Conservation (phyloP, 495 filamentous ascomycete genomes). For the Bacidia gigantensis region DNA sequence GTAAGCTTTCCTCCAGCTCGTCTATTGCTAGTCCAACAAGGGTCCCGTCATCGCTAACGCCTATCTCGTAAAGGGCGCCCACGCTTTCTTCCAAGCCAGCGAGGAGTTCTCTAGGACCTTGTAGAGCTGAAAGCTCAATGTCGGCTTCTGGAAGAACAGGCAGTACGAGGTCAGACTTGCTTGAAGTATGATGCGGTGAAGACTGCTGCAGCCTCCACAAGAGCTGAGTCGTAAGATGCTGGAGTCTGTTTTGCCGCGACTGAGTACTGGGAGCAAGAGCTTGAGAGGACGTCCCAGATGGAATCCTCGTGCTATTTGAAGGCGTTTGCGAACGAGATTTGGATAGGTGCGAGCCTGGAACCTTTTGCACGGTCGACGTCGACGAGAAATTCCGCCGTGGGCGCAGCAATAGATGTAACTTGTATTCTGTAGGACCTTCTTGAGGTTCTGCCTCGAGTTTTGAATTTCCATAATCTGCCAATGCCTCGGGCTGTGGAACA, state of each 20-base stretch:
- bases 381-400: slow-evolving; percentile 59
- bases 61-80: slow-evolving; percentile 92
- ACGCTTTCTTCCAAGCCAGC: slow-evolving; percentile 84
- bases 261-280: slow-evolving; percentile 35
- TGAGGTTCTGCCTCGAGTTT: slow-evolving; percentile 84
- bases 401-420: slow-evolving; percentile 78
- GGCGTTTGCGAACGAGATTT: slow-evolving; percentile 20
- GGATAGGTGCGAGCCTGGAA: slow-evolving; percentile 47
- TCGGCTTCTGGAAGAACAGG: slow-evolving; percentile 56
- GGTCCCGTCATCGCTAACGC: slow-evolving; percentile 85
- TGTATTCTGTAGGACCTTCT: slow-evolving; percentile 90
- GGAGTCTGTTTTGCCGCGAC: slow-evolving; percentile 66
- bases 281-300: slow-evolving; percentile 18
- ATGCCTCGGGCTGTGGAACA: slow-evolving; percentile 32
- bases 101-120: slow-evolving; percentile 48
- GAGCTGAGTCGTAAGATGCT: slow-evolving; percentile 87
- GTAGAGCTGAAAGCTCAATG: slow-evolving; percentile 33
- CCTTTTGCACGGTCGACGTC: slow-evolving; percentile 44
- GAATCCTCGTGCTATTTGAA: not conserved
- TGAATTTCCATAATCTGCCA: slow-evolving; percentile 57
- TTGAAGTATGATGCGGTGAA: slow-evolving; percentile 71
- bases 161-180: slow-evolving; percentile 54
- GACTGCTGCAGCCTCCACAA: slow-evolving; percentile 93
- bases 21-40: slow-evolving; percentile 82
- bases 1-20: slow-evolving; percentile 81